Evolutionary conservation across 2,329 filamentous ascomycete species (phyloP).

Genomic region (Dactylella cylindrospora): DNA sequence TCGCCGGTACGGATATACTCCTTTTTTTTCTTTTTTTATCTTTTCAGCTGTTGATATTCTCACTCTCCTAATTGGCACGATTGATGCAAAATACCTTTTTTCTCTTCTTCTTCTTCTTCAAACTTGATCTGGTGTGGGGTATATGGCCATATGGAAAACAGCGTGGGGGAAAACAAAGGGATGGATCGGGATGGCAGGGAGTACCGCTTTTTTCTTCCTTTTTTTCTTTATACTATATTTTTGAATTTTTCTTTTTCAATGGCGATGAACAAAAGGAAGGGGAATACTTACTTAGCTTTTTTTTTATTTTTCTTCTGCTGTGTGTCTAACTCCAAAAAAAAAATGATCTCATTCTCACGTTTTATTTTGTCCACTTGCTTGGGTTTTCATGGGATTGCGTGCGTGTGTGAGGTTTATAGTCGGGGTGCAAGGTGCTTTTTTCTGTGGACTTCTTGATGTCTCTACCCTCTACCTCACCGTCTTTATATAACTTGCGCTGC

Average conservation of each 20-base stretch:
- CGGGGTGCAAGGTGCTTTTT: no score
- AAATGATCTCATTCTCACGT: no score
- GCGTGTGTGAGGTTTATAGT: no score
- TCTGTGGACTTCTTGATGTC: no score
- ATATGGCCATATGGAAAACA: neutral
- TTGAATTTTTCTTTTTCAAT: slow-evolving; percentile 3
- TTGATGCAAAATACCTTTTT: slow-evolving; percentile 21
- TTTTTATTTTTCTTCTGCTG: no score
- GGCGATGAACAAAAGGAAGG: neutral
- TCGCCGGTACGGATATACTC: slow-evolving; percentile 3
- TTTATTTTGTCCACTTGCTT: no score
- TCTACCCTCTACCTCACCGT: no score
- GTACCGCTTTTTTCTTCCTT: neutral
- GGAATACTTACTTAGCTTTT: no score
- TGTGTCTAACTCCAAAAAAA: no score
- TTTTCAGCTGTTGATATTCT: slow-evolving; percentile 43
- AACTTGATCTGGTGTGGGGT: neutral
- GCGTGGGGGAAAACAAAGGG: neutral
- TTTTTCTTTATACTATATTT: slow-evolving; percentile 4
- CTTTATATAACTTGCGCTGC: no score
- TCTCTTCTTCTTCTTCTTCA: neutral
- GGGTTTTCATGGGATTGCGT: no score
- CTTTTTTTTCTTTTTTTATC: slow-evolving; percentile 9
- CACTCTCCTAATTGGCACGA: no score
- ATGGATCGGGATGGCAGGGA: neutral